Percentiles rank a stretch among this genome's conserved stretches.
These are phyloP conservation scores for Rosa lucieae DNA, from an alignment of 306 rosid genomes.

Conservation along the genomic window DNA sequence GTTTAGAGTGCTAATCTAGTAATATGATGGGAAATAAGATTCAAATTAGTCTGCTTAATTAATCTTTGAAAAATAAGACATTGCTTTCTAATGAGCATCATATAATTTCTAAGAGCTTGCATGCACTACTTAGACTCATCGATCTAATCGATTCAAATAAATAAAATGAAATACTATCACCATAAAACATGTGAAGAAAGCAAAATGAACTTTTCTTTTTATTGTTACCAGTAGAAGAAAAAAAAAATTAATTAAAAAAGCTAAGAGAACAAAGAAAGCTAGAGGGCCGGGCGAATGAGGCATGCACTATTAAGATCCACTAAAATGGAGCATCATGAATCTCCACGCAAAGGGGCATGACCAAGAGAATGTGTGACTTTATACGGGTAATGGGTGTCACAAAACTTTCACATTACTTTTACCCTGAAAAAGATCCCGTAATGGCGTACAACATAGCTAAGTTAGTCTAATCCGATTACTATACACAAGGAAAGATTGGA, in stretches of 20 bases:
- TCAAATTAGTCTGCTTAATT: neutral
- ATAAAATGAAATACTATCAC: conserved; percentile 19
- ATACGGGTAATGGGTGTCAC: conserved; percentile 25
- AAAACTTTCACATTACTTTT: conserved; percentile 44
- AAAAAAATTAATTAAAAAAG: conserved; percentile 1
- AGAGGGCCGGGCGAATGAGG: conserved; percentile 24
- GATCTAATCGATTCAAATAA: conserved; percentile 32
- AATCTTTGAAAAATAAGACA: neutral
- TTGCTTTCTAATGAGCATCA: conserved; percentile 7
- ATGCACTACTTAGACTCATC: conserved; percentile 25
- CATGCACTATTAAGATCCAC: conserved; percentile 70
- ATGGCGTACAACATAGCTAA: conserved; percentile 24
- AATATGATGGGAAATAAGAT: neutral
- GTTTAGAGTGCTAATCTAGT: neutral
- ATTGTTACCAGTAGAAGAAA: conserved; percentile 19
- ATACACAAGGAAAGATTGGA: neutral
- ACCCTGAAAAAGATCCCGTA: conserved; percentile 33
- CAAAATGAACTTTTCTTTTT: conserved; percentile 37
- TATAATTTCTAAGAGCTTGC: conserved; percentile 9
- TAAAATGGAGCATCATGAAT: conserved; percentile 62
- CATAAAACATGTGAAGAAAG: conserved; percentile 67
- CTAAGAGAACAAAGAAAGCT: conserved; percentile 42
- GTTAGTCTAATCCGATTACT: conserved; percentile 48
- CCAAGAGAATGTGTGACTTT: conserved; percentile 26
- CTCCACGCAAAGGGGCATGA: conserved; percentile 46